A percentile compares a stretch with the other conserved stretches of the same genome.
phyloP scores from a whole-genome alignment of 306 rosid genomes.

The Medicago truncatula region DNA sequence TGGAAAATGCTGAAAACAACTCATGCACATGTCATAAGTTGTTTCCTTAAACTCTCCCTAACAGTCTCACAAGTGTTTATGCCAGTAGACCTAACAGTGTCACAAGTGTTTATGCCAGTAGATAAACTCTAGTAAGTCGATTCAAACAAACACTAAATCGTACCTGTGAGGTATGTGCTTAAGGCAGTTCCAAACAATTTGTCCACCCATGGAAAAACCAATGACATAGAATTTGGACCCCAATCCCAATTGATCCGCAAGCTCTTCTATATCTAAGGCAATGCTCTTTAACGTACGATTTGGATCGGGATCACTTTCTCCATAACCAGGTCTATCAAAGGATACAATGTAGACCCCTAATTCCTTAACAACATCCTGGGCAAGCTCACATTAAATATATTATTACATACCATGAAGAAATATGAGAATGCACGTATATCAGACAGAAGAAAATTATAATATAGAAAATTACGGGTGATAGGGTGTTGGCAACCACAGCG shows the following conservation, averaged over 20 bases:
- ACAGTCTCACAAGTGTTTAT: not conserved
- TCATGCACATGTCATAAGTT: not conserved
- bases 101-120: not conserved
- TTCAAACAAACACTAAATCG: not conserved
- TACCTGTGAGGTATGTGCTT: conserved; percentile 90
- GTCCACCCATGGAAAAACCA: conserved; percentile 90
- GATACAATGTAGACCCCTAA: conserved; percentile 71
- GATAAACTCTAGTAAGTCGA: not conserved
- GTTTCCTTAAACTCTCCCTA: not conserved
- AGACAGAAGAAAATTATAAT: not conserved
- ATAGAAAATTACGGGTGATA: conserved; percentile 64
- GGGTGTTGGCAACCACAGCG: conserved; percentile 45
- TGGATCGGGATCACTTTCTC: conserved; percentile 96
- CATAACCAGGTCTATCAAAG: conserved; percentile 92
- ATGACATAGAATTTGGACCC: conserved; percentile 78
- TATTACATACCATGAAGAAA: not conserved
- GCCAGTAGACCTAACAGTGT: too few relatives aligned
- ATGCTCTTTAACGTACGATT: conserved; percentile 68
- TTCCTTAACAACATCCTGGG: conserved; percentile 65
- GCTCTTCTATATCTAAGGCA: conserved; percentile 85
- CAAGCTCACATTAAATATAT: conserved; percentile 35
- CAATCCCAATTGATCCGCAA: conserved; percentile 78
- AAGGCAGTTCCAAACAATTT: conserved; percentile 78
- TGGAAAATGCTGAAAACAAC: not conserved
- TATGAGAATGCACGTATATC: not conserved